A percentile compares a stretch with the other conserved stretches of the same genome.
Conservation (phyloP, 805 yeast genomes). For the Maudiozyma barnettii region DNA sequence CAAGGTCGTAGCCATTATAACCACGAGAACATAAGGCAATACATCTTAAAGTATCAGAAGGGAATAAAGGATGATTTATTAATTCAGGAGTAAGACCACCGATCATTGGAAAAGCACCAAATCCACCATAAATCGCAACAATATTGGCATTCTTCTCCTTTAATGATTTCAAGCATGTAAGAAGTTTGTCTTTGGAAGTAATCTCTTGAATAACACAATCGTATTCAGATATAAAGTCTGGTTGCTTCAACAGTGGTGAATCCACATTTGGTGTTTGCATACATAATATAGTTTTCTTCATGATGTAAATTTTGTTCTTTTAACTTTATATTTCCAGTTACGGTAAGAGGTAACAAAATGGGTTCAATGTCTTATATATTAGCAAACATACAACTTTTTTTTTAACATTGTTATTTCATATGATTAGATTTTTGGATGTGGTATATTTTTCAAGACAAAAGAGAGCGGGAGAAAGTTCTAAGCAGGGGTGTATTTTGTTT, state of each 20-base stretch:
- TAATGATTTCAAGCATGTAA: conserved; percentile 6
- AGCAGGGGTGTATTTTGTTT: too few relatives aligned
- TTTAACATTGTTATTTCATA: too few relatives aligned
- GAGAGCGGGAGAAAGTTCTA: too few relatives aligned
- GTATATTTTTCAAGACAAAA: too few relatives aligned
- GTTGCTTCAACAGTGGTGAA: background rate
- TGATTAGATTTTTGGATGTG: too few relatives aligned
- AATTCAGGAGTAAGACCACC: conserved; percentile 43
- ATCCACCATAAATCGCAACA: conserved; percentile 49
- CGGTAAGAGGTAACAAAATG: too few relatives aligned
- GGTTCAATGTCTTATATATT: too few relatives aligned
- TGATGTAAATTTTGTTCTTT: background rate
- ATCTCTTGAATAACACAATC: conserved; percentile 9
- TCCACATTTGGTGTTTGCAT: background rate
- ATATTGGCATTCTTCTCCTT: conserved; percentile 11
- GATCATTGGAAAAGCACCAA: conserved; percentile 43
- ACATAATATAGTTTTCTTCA: background rate
- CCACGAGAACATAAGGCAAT: conserved; percentile 52
- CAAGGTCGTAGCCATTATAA: conserved; percentile 40
- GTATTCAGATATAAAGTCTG: conserved; percentile 4
- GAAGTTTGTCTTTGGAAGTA: conserved; percentile 10
- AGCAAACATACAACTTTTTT: too few relatives aligned
- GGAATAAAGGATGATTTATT: conserved; percentile 32
- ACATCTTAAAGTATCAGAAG: conserved; percentile 35
- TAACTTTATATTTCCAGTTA: too few relatives aligned